Evolutionary conservation across 2,329 filamentous ascomycete genomes (phyloP).

Genomic region (Penicillium sp.): DNA sequence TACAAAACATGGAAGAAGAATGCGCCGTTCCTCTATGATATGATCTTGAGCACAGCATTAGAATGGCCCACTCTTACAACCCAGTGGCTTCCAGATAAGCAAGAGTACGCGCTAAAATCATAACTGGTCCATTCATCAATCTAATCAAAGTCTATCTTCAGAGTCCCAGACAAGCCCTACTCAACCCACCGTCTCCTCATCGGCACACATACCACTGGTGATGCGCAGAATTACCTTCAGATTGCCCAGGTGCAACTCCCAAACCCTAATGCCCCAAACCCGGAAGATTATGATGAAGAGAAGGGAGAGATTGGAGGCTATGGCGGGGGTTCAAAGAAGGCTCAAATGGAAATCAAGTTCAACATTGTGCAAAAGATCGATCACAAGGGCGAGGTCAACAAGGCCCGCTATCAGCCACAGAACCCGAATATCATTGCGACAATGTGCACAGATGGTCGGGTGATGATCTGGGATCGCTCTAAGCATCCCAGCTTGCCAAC

Average conservation of each 20-base stretch:
- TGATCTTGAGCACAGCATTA: conserved; percentile 90
- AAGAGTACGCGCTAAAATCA: conserved; percentile 55
- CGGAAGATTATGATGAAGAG: conserved; percentile 85
- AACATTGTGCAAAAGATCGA: conserved; percentile 93
- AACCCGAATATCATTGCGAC: conserved; percentile 97
- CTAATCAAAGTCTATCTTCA: conserved; percentile 25
- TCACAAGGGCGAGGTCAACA: conserved; percentile 96
- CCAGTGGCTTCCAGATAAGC: conserved; percentile 96
- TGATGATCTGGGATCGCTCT: conserved; percentile 92
- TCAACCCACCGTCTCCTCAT: conserved; percentile 84
- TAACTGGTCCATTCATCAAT: not conserved
- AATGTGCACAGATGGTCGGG: conserved; percentile 79
- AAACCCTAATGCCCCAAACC: conserved; percentile 67
- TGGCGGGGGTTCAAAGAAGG: conserved; percentile 67
- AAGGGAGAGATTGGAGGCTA: conserved; percentile 92
- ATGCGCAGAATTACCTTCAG: conserved; percentile 84
- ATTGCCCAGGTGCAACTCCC: conserved; percentile 93
- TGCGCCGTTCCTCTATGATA: conserved; percentile 94
- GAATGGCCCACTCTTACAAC: conserved; percentile 97
- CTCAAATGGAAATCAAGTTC: conserved; percentile 73
- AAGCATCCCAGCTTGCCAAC: conserved; percentile 81
- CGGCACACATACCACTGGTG: conserved; percentile 89
- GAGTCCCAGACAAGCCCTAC: conserved; percentile 79
- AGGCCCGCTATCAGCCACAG: conserved; percentile 94
- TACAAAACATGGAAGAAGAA: conserved; percentile 99